Conservation (phyloP, 2,329 filamentous ascomycete genomes). For the Madurella fahalii region DNA sequence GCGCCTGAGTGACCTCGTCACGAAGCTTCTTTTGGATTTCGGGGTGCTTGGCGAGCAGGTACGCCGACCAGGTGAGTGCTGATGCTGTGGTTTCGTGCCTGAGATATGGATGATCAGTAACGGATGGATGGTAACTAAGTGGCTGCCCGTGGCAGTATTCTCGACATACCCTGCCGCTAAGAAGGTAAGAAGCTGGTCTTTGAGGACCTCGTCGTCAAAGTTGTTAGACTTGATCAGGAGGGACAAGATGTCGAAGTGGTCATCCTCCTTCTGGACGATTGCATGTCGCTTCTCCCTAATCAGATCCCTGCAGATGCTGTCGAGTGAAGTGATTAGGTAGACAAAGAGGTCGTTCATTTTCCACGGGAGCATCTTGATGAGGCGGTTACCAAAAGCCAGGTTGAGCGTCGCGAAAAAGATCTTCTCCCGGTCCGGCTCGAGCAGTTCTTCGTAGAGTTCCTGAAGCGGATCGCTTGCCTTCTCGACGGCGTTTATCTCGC, state of each 20-base stretch:
- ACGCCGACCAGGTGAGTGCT: slow-evolving; percentile 58
- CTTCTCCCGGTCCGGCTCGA: slow-evolving; percentile 44
- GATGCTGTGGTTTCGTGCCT: slow-evolving; percentile 63
- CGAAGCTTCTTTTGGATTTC: slow-evolving; percentile 56
- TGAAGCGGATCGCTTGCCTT: slow-evolving; percentile 38
- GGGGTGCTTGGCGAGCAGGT: slow-evolving; percentile 57
- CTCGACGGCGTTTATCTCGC: slow-evolving; percentile 46
- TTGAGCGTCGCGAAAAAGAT: slow-evolving; percentile 31
- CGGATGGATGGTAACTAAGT: no score
- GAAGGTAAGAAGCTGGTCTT: slow-evolving; percentile 54
- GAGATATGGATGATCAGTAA: no score
- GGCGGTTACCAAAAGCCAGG: slow-evolving; percentile 36
- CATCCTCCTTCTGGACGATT: slow-evolving; percentile 39
- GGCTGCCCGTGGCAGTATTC: no score
- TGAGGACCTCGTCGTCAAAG: slow-evolving; percentile 49
- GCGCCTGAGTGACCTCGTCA: slow-evolving; percentile 50
- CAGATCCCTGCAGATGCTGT: slow-evolving; percentile 41
- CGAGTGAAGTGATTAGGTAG: slow-evolving; percentile 3
- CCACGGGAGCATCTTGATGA: slow-evolving; percentile 43
- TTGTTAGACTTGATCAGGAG: slow-evolving; percentile 48
- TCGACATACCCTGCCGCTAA: slow-evolving; percentile 48
- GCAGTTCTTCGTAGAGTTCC: slow-evolving; percentile 43
- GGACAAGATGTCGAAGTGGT: slow-evolving; percentile 61
- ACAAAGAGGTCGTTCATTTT: slow-evolving; percentile 37
- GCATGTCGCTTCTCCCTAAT: slow-evolving; percentile 48